Evolutionary conservation across 352 stramenopile species (phyloP), one percentile per base, ranked within the genome.

Genomic region (Globisporangium spiculum): DNA sequence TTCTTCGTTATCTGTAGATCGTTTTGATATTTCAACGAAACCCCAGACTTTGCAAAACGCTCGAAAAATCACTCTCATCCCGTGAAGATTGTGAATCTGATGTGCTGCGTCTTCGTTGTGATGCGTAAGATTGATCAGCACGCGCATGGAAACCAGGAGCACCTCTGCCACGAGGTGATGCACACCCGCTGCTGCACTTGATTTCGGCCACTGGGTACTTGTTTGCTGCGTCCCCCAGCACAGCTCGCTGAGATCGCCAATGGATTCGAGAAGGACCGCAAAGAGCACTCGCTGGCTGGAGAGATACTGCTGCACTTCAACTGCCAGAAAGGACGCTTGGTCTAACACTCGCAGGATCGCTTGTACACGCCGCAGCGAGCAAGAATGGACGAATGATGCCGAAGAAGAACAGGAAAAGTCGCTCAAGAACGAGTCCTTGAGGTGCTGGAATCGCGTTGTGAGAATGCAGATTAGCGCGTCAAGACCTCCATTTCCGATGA

Each of bases 101-200:
- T 10, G 59, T 22, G 80, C 77, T 59, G 84, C 83, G 7, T 78
- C 74, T 30, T 70, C 56, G 22, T 88, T 92, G 64, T 91, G 83
- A 50, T 95, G 87, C 1, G 87, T 92, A 22, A 95, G 75, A 63
- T 95, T 95, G 70, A 93, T 88, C 16, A 93, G 44, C 22, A 93
- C 80, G 14, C 85, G 80, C 52, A 93, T 52, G 10, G 74, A 60
- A 2, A 74, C 75, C 20, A 90, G 58, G 10, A 91, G 68, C 0
- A 83, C 76, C 5, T 91, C 83, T 1, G 80, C 64, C 16, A 73
- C 57, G 44, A 82, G 61, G 8, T 63, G 55, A 9, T 74, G 68
- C 65, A 79, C 32, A 10, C 78, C 63, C 12, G 27, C 54, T 52
- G 77, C 41, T 30, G 10, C 14, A 5, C 24, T 36, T 58, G 53